These are phyloP conservation scores for Trametes polyzona DNA, from an alignment of 1,284 basidiomycete genomes.

Conservation along the genomic window DNA sequence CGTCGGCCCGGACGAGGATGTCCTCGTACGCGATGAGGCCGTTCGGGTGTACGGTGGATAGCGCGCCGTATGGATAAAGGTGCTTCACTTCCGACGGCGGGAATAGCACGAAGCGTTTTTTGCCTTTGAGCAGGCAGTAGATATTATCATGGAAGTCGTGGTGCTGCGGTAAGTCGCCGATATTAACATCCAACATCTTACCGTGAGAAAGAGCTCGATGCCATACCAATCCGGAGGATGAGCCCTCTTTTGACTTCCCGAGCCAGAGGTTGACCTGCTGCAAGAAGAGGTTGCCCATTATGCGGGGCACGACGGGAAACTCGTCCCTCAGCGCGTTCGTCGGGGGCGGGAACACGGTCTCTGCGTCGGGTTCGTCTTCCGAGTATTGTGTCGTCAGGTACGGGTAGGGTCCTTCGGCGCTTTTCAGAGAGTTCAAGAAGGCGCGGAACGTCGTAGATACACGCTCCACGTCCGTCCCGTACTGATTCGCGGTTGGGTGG, in stretches of 20 bases:
- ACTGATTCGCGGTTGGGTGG: conserved; percentile 33
- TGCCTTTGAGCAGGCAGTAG: conserved; percentile 37
- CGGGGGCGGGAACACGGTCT: conserved; percentile 38
- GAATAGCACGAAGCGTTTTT: conserved; percentile 40
- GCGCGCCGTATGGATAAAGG: conserved; percentile 35
- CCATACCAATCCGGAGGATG: conserved; percentile 38
- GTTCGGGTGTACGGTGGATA: conserved; percentile 33
- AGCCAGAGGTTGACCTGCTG: conserved; percentile 42
- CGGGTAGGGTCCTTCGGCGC: conserved; percentile 28
- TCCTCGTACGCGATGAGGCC: conserved; percentile 38
- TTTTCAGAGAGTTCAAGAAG: conserved; percentile 29
- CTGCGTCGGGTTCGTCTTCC: conserved; percentile 32
- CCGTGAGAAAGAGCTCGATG: neutral
- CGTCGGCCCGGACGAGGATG: conserved; percentile 34
- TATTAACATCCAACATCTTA: neutral
- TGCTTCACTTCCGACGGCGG: conserved; percentile 33
- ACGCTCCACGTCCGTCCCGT: conserved; percentile 36
- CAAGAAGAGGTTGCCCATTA: conserved; percentile 38
- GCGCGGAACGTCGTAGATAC: conserved; percentile 32
- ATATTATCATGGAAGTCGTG: conserved; percentile 43
- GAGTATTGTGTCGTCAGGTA: conserved; percentile 41
- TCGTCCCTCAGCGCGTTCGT: conserved; percentile 35
- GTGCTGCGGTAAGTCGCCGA: conserved; percentile 23
- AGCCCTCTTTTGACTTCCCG: conserved; percentile 35
- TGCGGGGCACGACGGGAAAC: conserved; percentile 35